Evolutionary conservation across 306 rosid genomes (phyloP), one percentile per base, ranked within the genome.

Genomic region (Cicer judaicum): DNA sequence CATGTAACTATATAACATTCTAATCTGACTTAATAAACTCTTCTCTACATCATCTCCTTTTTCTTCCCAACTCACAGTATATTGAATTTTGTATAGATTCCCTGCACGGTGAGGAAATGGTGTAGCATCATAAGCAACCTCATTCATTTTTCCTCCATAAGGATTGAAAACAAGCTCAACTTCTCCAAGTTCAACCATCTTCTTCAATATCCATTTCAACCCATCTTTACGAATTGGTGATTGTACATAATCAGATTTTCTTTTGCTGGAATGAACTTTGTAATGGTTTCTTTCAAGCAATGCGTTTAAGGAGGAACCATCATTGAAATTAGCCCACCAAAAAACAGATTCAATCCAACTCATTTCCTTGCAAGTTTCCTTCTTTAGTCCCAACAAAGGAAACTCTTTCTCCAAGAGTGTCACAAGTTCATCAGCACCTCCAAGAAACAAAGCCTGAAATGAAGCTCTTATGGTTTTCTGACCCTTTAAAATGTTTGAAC

Each of bases 21-120:
- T 87, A 57, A 83, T 77, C 56, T 87, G 83, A 11, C 81, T 59
- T 12, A 78, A 10, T 47, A 47, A 79, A 4, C 49, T 42, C 41
- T 72, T 81, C 1, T 77, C 83, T 12, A 70, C 80, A 1, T 46
- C 84, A 49, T 14, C 63, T 16, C 81, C 85, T 43, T 36, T 49
- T 4, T 77, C 80, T 7, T 78, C 39, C 97, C 96, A 92, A 50
- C 54, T 86, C 75, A 86, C 81, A 0, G 84, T 82, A 79, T 92
- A 92, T 65, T 92, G 97, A 73, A 92, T 78, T 61, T 92, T 92
- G 59, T 65, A 89, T 47, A 92, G 15, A 24, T 89, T 86, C 13
- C 96, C 97, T 0, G 83, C 82, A 2, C 91, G 84, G 79, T 92
- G 96, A 15, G 97, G 93, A 60, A 92, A 92, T 0, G 97, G 90